phyloP scores from a whole-genome alignment of 345 rosid genomes.

The Ailanthus altissimus region DNA sequence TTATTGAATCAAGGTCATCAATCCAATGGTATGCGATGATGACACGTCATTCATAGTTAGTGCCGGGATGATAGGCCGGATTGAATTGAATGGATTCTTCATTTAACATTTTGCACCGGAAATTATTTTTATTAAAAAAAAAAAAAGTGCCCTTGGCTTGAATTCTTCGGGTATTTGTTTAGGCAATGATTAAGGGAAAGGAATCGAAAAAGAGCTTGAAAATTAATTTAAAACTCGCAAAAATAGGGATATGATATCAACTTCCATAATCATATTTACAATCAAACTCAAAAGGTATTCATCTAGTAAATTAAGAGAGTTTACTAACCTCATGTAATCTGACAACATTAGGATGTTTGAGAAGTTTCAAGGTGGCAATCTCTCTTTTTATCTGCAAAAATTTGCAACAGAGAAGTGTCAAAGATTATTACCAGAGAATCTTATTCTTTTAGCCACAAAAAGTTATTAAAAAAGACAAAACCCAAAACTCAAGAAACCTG shows the following conservation, averaged over 20 bases:
- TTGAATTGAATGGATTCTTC: too few relatives aligned
- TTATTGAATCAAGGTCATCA: not conserved
- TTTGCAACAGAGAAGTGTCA: not conserved
- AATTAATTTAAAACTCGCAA: not conserved
- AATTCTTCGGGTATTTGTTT: not conserved
- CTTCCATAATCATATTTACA: not conserved
- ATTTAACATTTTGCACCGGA: not conserved
- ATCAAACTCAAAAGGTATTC: not conserved
- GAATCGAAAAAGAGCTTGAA: not conserved
- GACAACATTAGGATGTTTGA: constrained; percentile 87
- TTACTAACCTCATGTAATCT: constrained; percentile 73
- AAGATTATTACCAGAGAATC: not conserved
- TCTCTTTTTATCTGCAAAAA: constrained; percentile 82
- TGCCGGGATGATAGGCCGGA: too few relatives aligned
- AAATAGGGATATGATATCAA: not conserved
- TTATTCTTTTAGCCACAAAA: too few relatives aligned
- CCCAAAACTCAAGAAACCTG: not conserved
- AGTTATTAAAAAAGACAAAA: not conserved
- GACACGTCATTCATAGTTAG: not conserved
- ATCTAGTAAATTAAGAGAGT: not conserved
- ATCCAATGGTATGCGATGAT: not conserved
- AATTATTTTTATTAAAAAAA: not conserved
- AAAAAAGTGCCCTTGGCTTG: not conserved
- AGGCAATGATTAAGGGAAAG: not conserved
- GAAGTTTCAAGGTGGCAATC: constrained; percentile 80